phyloP scores from a whole-genome alignment of 2,329 filamentous ascomycete genomes.

The Apiospora saccharicola region DNA sequence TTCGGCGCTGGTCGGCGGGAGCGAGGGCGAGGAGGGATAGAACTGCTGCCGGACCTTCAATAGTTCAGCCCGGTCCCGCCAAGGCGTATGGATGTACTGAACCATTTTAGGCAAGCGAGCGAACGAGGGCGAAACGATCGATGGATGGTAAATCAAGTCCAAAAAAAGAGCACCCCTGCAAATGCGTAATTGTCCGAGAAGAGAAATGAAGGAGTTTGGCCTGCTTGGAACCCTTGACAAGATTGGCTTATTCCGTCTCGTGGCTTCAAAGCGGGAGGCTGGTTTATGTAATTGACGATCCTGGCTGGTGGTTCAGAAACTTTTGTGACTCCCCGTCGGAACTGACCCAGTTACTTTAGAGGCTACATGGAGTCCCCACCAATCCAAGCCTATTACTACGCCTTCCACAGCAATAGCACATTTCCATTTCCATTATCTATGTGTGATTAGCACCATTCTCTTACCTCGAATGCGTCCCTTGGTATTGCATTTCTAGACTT shows the following conservation, averaged over 20 bases:
- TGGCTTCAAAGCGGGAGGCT: constrained; percentile 13
- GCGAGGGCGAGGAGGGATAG: constrained; percentile 53
- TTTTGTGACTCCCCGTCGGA: neutral
- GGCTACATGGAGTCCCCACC: constrained; percentile 7
- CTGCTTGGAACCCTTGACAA: neutral
- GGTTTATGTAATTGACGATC: constrained; percentile 14
- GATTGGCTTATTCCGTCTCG: neutral
- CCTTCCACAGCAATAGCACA: neutral
- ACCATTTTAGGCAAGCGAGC: constrained; percentile 58
- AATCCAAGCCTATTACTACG: neutral
- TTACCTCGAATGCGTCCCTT: neutral
- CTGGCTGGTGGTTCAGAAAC: constrained; percentile 7
- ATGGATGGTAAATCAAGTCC: neutral
- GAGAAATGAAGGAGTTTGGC: neutral
- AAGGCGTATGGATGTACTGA: constrained; percentile 77
- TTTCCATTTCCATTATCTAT: neutral
- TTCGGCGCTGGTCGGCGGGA: constrained; percentile 23
- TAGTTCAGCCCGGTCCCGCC: constrained; percentile 72
- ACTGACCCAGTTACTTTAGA: neutral
- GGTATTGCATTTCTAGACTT: neutral
- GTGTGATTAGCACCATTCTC: neutral
- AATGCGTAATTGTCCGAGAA: constrained; percentile 3
- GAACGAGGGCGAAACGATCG: neutral
- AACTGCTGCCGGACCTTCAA: constrained; percentile 70
- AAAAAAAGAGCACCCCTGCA: neutral